Evolutionary conservation across 2,329 filamentous ascomycete species (phyloP).

Genomic region (Epichloe glyceriae): DNA sequence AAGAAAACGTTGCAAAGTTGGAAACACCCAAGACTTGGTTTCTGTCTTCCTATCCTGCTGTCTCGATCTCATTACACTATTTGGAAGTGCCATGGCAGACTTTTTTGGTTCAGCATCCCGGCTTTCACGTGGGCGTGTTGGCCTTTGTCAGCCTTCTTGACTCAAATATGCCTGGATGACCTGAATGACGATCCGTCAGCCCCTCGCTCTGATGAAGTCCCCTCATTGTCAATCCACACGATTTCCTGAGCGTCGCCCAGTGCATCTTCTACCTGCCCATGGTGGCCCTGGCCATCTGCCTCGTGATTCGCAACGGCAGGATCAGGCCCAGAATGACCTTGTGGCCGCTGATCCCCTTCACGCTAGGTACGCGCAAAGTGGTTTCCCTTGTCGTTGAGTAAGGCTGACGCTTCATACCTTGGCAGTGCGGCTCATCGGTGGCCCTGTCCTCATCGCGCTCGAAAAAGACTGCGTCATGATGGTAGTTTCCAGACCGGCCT

Average conservation of each 20-base stretch:
- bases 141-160: too few species aligned
- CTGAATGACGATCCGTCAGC: too few species aligned
- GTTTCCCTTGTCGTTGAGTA: too few species aligned
- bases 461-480: slow-evolving; percentile 5
- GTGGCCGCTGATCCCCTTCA: slow-evolving; percentile 15
- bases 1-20: too few species aligned
- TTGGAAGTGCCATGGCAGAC: too few species aligned
- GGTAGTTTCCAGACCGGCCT: slow-evolving; percentile 8
- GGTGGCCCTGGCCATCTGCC: slow-evolving; percentile 11
- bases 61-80: too few species aligned
- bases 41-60: too few species aligned
- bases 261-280: slow-evolving; percentile 15
- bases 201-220: too few species aligned
- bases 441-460: slow-evolving; percentile 14
- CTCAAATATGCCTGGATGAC: too few species aligned
- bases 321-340: slow-evolving; percentile 16
- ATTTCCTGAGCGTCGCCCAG: slow-evolving; percentile 14
- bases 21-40: too few species aligned
- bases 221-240: slow-evolving; percentile 11
- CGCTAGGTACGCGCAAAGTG: slow-evolving; percentile 7
- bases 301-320: slow-evolving; percentile 15
- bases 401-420: too few species aligned
- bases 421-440: slow-evolving; percentile 16
- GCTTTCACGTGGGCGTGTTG: accelerated
- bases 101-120: too few species aligned